These are phyloP conservation scores for Syncephalis plumigaleata DNA, from an alignment of 371 early-diverging fungal genomes.

Conservation along the genomic window DNA sequence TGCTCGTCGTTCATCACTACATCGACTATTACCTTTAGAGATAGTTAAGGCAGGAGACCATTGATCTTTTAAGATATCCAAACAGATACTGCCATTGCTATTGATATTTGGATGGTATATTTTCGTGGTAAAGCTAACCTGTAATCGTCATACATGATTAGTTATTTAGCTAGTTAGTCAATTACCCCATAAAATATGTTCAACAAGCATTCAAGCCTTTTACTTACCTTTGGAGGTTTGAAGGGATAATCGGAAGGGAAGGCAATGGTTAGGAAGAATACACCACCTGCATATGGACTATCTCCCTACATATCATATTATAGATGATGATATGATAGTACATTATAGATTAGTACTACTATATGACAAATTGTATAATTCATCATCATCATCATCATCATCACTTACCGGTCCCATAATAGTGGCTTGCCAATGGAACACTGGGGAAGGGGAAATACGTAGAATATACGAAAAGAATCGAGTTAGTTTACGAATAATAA, in stretches of 20 bases:
- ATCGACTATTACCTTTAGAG: slow-evolving; percentile 40
- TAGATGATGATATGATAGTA: neutral
- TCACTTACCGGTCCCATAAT: slow-evolving; percentile 77
- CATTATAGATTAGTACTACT: too few relatives aligned
- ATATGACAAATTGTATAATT: too few relatives aligned
- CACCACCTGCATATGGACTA: slow-evolving; percentile 71
- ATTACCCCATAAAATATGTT: neutral
- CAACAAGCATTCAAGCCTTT: neutral
- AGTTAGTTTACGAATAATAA: too few relatives aligned
- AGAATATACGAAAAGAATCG: too few relatives aligned
- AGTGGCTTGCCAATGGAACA: slow-evolving; percentile 93
- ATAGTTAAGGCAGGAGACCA: slow-evolving; percentile 94
- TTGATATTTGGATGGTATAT: slow-evolving; percentile 97
- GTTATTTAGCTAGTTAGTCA: too few relatives aligned
- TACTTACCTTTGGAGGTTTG: slow-evolving; percentile 63
- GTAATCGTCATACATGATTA: too few relatives aligned
- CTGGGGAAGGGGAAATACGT: neutral
- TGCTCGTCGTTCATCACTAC: too few relatives aligned
- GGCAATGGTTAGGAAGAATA: slow-evolving; percentile 95
- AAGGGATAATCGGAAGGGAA: slow-evolving; percentile 89
- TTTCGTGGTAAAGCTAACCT: slow-evolving; percentile 67
- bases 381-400: too few relatives aligned
- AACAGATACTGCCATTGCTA: slow-evolving; percentile 74
- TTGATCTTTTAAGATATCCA: slow-evolving; percentile 87
- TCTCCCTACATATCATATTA: slow-evolving; percentile 19